Percentiles rank a stretch among this genome's conserved stretches.
phyloP scores from a whole-genome alignment of 305 asterid species.

The Fraxinus floribunda region DNA sequence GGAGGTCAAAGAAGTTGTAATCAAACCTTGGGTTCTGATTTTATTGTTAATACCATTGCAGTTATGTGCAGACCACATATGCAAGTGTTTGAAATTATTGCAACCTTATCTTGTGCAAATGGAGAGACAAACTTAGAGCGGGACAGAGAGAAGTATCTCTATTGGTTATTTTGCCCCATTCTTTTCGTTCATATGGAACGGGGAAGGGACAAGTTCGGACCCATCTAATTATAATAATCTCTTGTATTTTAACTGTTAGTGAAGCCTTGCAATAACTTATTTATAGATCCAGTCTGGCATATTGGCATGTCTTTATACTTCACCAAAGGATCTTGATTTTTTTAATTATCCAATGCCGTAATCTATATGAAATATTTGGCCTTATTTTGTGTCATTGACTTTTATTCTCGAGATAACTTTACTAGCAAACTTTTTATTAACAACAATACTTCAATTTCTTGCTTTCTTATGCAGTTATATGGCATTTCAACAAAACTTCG shows the following conservation, averaged over 20 bases:
- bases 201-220: constrained; percentile 7
- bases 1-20: neutral
- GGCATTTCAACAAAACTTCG: constrained; percentile 47
- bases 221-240: neutral
- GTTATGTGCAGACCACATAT: neutral
- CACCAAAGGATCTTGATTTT: neutral
- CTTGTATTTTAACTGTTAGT: constrained; percentile 7
- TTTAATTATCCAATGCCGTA: neutral
- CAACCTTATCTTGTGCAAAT: neutral
- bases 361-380: neutral
- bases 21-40: neutral
- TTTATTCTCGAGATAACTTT: neutral
- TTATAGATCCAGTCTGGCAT: constrained; percentile 24
- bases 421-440: neutral
- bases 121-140: neutral
- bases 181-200: neutral
- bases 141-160: neutral
- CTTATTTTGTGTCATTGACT: constrained; percentile 13
- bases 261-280: constrained; percentile 6
- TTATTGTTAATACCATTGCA: neutral
- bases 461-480: constrained; percentile 46
- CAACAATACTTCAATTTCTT: neutral
- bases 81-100: neutral
- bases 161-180: constrained; percentile 2
- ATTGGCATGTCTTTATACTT: neutral